phyloP scores from a whole-genome alignment of 805 yeast genomes.

The Hanseniaspora nectarophila region DNA sequence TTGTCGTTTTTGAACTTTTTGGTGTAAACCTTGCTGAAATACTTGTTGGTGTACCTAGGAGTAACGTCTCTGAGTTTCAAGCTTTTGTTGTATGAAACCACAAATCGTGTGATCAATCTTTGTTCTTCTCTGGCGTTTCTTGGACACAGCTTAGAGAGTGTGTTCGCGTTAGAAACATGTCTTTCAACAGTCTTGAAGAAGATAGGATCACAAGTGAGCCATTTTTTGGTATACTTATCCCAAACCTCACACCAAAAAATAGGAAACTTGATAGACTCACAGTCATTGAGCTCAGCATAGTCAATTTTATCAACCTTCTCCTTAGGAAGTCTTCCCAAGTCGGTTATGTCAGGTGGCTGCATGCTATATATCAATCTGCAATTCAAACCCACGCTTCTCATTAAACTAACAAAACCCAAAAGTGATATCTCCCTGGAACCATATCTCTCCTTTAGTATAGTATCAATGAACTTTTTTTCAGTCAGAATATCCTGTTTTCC shows the following conservation, averaged over 20 bases:
- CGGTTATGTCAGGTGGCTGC: conserved; percentile 81
- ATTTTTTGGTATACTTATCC: conserved; percentile 57
- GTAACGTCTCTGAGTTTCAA: conserved; percentile 74
- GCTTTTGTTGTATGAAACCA: conserved; percentile 56
- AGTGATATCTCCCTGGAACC: conserved; percentile 76
- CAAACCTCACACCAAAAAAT: conserved; percentile 91
- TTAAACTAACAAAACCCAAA: conserved; percentile 71
- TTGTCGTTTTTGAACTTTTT: conserved; percentile 55
- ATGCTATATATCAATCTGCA: conserved; percentile 70
- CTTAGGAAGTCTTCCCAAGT: conserved; percentile 19
- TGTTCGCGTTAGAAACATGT: conserved; percentile 33
- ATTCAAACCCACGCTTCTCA: conserved; percentile 58
- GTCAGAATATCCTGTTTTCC: conserved; percentile 24
- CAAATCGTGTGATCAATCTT: conserved; percentile 50
- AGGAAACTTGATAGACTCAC: conserved; percentile 37
- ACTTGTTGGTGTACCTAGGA: conserved; percentile 53
- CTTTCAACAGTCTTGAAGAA: conserved; percentile 53
- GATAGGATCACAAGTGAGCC: conserved; percentile 82
- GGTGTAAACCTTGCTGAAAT: conserved; percentile 59
- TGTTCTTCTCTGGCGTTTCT: conserved; percentile 42
- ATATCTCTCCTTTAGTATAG: conserved; percentile 32
- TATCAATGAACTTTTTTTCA: conserved; percentile 34
- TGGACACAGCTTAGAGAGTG: conserved; percentile 58
- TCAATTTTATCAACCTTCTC: conserved; percentile 7
- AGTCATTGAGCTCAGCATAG: not conserved